Evolutionary conservation across 139 green algal genomes (phyloP), one percentile per base, ranked within the genome.

Genomic region (Picochlorum sp.): DNA sequence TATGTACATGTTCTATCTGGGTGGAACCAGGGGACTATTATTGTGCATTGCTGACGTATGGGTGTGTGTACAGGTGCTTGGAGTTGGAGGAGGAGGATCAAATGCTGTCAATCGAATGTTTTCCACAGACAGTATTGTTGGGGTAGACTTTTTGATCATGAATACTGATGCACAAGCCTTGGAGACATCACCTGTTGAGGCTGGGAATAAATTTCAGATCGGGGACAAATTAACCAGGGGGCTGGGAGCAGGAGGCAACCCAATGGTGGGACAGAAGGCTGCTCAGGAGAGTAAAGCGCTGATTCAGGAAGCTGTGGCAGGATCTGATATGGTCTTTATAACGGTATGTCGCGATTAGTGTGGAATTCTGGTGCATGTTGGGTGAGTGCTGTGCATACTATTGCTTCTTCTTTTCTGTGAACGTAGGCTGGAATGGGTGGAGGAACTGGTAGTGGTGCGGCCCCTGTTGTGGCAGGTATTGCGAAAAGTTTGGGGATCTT

Each of bases 101-200:
- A 97, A 97, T 56, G 91, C 91, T 23, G 91, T 97, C 2, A 97
- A 97, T 74, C 86, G 92, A 61, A 97, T 97, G 91, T 58, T 92
- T 4, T 41, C 78, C 6, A 80, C 66, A 23, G 85, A 88, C 24
- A 54, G 47, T 54, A 80, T 92, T 30, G 54, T 74, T 21, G 87
- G 87, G 23, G 80, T 97, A 4, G 67, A 73, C 15, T 59, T 67
- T 31, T 73, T 49, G 21, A 59, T 73, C 16, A 21, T 92, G 47
- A 97, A 97, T 81, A 97, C 91, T 45, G 91, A 97, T 66, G 77
- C 84, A 0, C 91, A 96, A 85, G 86, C 88, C 0, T 66, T 97
- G 20, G 65, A 73, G 1, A 73, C 72, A 3, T 92, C 84, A 2
- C 82, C 87, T 3, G 77, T 97, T 13, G 28, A 66, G 2, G 20